These are phyloP conservation scores for Persicaria maculosa DNA, from an alignment of 148 eudicot genomes.

Conservation along the genomic window DNA sequence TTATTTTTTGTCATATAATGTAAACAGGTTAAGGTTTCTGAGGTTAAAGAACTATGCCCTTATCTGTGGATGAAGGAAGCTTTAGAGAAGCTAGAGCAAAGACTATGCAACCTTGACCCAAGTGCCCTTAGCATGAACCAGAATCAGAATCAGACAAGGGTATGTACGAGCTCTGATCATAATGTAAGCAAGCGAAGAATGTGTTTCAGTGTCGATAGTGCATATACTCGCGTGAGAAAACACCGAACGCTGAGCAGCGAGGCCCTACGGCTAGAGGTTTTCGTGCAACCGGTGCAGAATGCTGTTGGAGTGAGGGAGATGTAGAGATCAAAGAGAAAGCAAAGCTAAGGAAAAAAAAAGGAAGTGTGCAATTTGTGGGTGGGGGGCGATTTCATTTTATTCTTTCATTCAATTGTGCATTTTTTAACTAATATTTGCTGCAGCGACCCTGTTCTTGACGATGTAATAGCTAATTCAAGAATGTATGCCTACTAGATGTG, in stretches of 20 bases:
- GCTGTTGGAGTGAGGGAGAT: background rate
- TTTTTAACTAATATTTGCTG: background rate
- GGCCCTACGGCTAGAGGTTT: background rate
- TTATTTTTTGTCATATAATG: background rate
- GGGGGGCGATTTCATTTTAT: no score
- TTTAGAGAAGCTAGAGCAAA: conserved; percentile 18
- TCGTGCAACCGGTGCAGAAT: background rate
- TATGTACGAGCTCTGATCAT: conserved; percentile 5
- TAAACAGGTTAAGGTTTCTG: conserved; percentile 28
- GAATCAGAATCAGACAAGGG: background rate
- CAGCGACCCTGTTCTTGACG: no score
- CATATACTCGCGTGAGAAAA: background rate
- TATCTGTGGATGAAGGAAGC: conserved; percentile 54
- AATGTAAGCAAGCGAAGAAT: background rate
- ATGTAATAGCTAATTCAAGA: no score
- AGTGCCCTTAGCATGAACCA: background rate
- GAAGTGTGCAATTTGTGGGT: background rate
- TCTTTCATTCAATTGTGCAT: background rate
- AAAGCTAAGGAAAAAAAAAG: background rate
- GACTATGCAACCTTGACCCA: background rate
- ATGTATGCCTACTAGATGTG: no score
- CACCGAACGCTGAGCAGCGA: background rate
- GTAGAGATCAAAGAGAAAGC: background rate
- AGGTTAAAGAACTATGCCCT: conserved; percentile 30
- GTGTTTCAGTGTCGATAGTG: background rate